These are phyloP conservation scores for Fusarium sp. DNA, from an alignment of 2,329 filamentous ascomycete genomes.

Conservation along the genomic window DNA sequence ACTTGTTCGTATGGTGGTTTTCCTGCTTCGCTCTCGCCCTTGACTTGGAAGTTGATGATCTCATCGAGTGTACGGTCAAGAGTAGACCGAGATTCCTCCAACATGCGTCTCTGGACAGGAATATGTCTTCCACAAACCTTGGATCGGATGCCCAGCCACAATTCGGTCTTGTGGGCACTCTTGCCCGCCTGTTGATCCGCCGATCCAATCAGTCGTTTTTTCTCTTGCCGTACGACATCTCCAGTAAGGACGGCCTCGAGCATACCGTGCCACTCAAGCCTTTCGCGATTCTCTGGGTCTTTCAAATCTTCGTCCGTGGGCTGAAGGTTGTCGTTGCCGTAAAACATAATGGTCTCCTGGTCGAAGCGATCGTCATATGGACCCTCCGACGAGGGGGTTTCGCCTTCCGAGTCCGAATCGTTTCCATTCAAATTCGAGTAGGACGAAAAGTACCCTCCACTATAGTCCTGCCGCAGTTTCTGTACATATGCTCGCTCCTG, in stretches of 20 bases:
- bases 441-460: conserved; percentile 74
- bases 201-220: conserved; percentile 89
- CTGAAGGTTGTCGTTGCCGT: conserved; percentile 87
- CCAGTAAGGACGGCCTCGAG: conserved; percentile 92
- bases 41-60: conserved; percentile 92
- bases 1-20: conserved; percentile 90
- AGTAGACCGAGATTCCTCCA: conserved; percentile 81
- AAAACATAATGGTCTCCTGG: conserved; percentile 91
- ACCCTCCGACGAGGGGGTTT: conserved; percentile 85
- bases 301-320: conserved; percentile 89
- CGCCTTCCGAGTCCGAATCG: conserved; percentile 88
- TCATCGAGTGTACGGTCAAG: conserved; percentile 82
- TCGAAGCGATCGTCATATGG: conserved; percentile 89
- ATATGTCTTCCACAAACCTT: conserved; percentile 84
- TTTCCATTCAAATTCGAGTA: conserved; percentile 68
- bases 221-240: conserved; percentile 97
- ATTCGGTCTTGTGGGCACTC: conserved; percentile 75
- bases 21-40: conserved; percentile 89
- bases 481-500: conserved; percentile 96
- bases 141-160: conserved; percentile 90
- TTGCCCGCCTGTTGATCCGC: conserved; percentile 65
- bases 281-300: conserved; percentile 86
- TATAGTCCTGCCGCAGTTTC: conserved; percentile 79
- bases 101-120: conserved; percentile 82
- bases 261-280: conserved; percentile 98